Evolutionary conservation across 306 rosid genomes (phyloP), one percentile per base, ranked within the genome.

Genomic region (Ormosia emarginata): DNA sequence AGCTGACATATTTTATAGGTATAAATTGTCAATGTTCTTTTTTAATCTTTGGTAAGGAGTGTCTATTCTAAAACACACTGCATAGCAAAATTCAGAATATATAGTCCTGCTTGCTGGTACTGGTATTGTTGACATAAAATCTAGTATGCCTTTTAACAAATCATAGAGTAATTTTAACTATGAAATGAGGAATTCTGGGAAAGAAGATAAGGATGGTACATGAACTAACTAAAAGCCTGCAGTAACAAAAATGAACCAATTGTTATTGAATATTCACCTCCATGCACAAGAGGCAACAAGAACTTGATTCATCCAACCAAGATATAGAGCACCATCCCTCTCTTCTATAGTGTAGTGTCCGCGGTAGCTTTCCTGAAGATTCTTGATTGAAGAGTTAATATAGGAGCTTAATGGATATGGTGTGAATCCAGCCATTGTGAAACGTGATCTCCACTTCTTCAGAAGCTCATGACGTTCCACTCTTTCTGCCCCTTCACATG

Each of bases 401-500:
- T 86, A 84, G 56, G 97, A 78, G 85, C 92, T 95, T 57, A 90
- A 81, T 12, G 97, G 98, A 67, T 79, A 88, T 36, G 97, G 92
- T 15, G 85, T 79, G 78, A 93, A 93, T 57, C 99, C 98, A 0
- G 95, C 99, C 95, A 86, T 89, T 24, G 64, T 40, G 84, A 93
- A 88, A 14, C 95, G 87, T 10, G 92, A 88, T 76, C 84, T 90
- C 99, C 99, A 95, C 74, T 87, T 93, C 30, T 84, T 81, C 6
- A 91, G 85, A 85, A 77, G 86, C 82, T 95, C 98, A 2, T 90
- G 90, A 0, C 97, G 97, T 85, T 95, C 99, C n/a, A 91, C 97
- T 82, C 98, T 90, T 79, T 95, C 98, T 2, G 82, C 71, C 13
- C 95, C 99, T 81, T 92, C 98, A 37, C 98, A 95, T 2, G 99